Evolutionary conservation across 2,329 filamentous ascomycete species (phyloP), one percentile per base, ranked within the genome.

Genomic region (Akanthomyces lecanii): DNA sequence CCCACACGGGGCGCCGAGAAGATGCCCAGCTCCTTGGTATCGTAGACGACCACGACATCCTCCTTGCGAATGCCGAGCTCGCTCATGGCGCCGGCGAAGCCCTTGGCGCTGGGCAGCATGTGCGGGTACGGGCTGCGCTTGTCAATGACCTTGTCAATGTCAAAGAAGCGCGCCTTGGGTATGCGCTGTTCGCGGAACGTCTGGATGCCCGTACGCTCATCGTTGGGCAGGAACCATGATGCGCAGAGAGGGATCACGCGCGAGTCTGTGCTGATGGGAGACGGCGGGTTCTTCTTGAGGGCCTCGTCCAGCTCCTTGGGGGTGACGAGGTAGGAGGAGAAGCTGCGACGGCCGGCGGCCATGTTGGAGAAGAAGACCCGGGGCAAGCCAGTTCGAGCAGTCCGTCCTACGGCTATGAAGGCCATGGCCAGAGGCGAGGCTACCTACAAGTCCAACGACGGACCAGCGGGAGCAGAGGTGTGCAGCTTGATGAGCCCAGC

Each of bases 141-240:
- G 76, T 99, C 93, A 71, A 95, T 92, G 73, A 97, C 85, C 70
- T 87, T 91, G 77, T 99, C 95, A 61, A 99, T 83, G 75, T 99
- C 93, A 75, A 99, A 99, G 84, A 98, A 99, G 38, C 92, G 90
- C 1, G 95, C 89, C 71, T 89, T 88, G 25, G 93, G 94, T 66
- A 99, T 95, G 70, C 92, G 91, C 72, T 88, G 85, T 73, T 91
- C 85, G 68, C 87, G 85, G 80, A 94, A 99, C 50, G 89, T 86
- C 67, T 95, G 83, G 69, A 90, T 86, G 61, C 95, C 95, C 56
- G 85, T 90, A 65, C 92, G 88, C 61, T 85, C 85, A 69, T 97
- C 94, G 75, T 97, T 98, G 66, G 95, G 95, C 66, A 99, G 85
- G 73, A 97, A 99, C 95, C 95, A 99, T 28, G 92, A 85, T 53